Percentiles rank a stretch among this genome's conserved stretches.
phyloP scores from a whole-genome alignment of 331 rosid species.

The Acacia pycnantha region DNA sequence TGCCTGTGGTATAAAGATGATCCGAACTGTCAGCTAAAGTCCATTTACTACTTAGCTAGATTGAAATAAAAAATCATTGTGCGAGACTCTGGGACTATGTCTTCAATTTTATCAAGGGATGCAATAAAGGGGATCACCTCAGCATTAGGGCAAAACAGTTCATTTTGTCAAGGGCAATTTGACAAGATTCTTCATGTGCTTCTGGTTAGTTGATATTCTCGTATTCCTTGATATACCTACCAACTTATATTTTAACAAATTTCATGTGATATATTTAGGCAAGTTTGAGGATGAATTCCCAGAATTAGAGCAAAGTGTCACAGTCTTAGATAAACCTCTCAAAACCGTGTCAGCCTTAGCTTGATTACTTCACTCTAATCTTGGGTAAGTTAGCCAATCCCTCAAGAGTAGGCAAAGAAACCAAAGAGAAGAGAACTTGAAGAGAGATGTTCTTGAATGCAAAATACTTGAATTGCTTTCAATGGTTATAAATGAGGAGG shows the following conservation, averaged over 20 bases:
- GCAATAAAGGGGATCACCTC: conserved; percentile 72
- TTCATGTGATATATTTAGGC: conserved; percentile 51
- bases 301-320: too few species aligned
- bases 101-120: conserved; percentile 73
- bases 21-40: conserved; percentile 71
- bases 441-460: too few species aligned
- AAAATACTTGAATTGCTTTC: too few species aligned
- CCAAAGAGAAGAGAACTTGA: too few species aligned
- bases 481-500: too few species aligned
- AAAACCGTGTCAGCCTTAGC: too few species aligned
- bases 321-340: too few species aligned
- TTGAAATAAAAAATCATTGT: conserved; percentile 72
- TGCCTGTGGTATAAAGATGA: conserved; percentile 95
- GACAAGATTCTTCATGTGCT: conserved; percentile 89
- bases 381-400: too few species aligned
- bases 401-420: too few species aligned
- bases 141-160: conserved; percentile 82
- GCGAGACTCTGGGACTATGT: conserved; percentile 68
- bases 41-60: conserved; percentile 66
- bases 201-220: conserved; percentile 68
- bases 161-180: conserved; percentile 93
- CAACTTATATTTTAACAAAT: conserved; percentile 3
- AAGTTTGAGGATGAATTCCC: conserved; percentile 42
- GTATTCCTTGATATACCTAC: conserved; percentile 26
- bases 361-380: too few species aligned